These are phyloP conservation scores for Drosera capensis DNA, from an alignment of 148 eudicot species.

Conservation along the genomic window DNA sequence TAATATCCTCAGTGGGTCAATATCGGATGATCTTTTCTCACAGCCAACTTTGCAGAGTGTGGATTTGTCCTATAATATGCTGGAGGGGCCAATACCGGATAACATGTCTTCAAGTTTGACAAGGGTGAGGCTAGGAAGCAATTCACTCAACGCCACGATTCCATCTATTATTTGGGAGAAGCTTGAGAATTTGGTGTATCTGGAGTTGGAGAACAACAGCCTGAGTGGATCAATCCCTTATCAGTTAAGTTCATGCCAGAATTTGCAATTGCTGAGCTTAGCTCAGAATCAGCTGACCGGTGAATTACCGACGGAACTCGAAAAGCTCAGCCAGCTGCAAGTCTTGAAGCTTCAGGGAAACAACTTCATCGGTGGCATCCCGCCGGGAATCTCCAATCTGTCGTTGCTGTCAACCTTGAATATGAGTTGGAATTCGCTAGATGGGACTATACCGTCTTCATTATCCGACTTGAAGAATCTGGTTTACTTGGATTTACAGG, in stretches of 20 bases:
- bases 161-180: constrained; percentile 18
- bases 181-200: constrained; percentile 33
- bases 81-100: constrained; percentile 41
- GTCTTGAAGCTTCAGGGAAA: constrained; percentile 54
- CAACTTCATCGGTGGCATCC: constrained; percentile 38
- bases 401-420: constrained; percentile 32
- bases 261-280: constrained; percentile 42
- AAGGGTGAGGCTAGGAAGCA: constrained; percentile 57
- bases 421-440: constrained; percentile 41
- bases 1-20: constrained; percentile 34
- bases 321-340: constrained; percentile 30
- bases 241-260: constrained; percentile 32
- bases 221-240: constrained; percentile 48
- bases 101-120: constrained; percentile 27
- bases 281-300: constrained; percentile 40
- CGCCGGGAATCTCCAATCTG: constrained; percentile 28
- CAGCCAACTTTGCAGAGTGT: constrained; percentile 30
- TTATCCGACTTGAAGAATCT: constrained; percentile 34
- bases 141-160: constrained; percentile 31
- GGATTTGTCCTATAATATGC: constrained; percentile 41
- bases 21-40: constrained; percentile 41
- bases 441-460: constrained; percentile 47
- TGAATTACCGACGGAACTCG: constrained; percentile 26
- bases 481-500: constrained; percentile 40
- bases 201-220: constrained; percentile 44